A percentile compares a stretch with the other conserved stretches of the same genome.
Conservation (phyloP, 2,329 filamentous ascomycete species). For the Cladosporium oxysporum region DNA sequence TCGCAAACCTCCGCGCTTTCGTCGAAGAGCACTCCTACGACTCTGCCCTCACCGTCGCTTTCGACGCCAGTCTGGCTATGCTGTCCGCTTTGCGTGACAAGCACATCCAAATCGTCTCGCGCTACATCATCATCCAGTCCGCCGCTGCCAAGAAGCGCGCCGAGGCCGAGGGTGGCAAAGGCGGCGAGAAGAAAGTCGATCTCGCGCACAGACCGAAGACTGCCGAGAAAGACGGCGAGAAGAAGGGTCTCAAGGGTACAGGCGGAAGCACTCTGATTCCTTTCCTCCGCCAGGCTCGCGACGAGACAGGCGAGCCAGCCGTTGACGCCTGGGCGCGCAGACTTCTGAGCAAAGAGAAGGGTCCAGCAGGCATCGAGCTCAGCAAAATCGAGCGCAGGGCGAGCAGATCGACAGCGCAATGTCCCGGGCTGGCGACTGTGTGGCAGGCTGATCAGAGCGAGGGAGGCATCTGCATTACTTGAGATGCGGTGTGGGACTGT, state of each 20-base stretch:
- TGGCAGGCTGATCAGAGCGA: constrained; percentile 18
- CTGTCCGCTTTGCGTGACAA: constrained; percentile 81
- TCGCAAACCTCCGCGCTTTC: constrained; percentile 86
- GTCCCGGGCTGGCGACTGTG: constrained; percentile 16
- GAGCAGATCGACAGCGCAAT: constrained; percentile 8
- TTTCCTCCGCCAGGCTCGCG: constrained; percentile 92
- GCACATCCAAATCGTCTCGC: constrained; percentile 93
- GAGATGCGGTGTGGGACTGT: neutral
- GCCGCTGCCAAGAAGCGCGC: constrained; percentile 59
- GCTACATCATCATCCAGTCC: constrained; percentile 91
- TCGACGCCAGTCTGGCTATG: constrained; percentile 85
- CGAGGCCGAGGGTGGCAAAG: constrained; percentile 45
- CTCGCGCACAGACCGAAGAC: constrained; percentile 21
- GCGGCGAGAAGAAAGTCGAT: constrained; percentile 61
- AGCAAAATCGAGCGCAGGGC: constrained; percentile 14
- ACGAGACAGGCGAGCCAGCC: constrained; percentile 92
- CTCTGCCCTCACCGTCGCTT: constrained; percentile 72
- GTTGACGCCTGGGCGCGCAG: constrained; percentile 67
- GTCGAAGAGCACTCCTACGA: constrained; percentile 66
- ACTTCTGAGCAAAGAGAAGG: constrained; percentile 54
- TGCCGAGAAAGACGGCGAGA: constrained; percentile 25
- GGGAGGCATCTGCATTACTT: constrained; percentile 17
- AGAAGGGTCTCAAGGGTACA: constrained; percentile 76
- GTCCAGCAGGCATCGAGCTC: constrained; percentile 37
- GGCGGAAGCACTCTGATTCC: constrained; percentile 92